Conservation (phyloP, 2,329 filamentous ascomycete species). For the Fusarium ambrosium region DNA sequence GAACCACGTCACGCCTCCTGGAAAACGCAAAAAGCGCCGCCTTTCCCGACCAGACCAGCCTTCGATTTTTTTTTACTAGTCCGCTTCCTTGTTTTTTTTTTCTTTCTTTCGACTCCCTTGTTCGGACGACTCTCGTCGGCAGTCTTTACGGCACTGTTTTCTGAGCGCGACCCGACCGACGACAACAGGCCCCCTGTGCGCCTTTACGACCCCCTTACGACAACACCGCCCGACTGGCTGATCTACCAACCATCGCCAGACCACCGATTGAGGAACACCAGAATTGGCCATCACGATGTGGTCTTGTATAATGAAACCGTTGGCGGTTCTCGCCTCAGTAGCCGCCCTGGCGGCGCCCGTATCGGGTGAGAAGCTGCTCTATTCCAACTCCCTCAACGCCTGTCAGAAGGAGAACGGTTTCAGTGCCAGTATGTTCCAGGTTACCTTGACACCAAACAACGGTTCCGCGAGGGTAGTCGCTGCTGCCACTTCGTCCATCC, state of each 20-base stretch:
- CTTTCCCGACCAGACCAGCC: slow-evolving; percentile 3
- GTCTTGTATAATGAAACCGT: slow-evolving; percentile 60
- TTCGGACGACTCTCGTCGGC: background rate
- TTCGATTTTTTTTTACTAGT: slow-evolving; percentile 1
- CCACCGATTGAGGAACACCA: slow-evolving; percentile 7
- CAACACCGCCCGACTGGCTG: slow-evolving; percentile 11
- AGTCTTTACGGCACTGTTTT: slow-evolving; percentile 10
- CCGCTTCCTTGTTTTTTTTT: background rate
- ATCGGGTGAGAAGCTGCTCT: slow-evolving; percentile 75
- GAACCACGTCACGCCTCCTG: slow-evolving; percentile 34
- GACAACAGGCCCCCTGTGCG: slow-evolving; percentile 2
- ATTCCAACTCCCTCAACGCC: slow-evolving; percentile 85
- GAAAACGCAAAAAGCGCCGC: slow-evolving; percentile 19
- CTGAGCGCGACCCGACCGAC: slow-evolving; percentile 5
- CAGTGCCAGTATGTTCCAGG: slow-evolving; percentile 89
- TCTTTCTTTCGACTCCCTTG: background rate
- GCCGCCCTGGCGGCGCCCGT: slow-evolving; percentile 61
- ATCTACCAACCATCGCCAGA: slow-evolving; percentile 3
- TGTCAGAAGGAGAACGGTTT: slow-evolving; percentile 90
- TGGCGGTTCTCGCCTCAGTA: slow-evolving; percentile 61
- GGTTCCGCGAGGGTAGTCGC: slow-evolving; percentile 80
- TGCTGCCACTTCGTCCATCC: slow-evolving; percentile 84
- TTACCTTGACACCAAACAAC: slow-evolving; percentile 83
- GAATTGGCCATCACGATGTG: slow-evolving; percentile 57
- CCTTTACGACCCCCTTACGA: slow-evolving; percentile 14